A percentile compares a stretch with the other conserved stretches of the same genome.
These are phyloP conservation scores for Aspergillus carbonarius DNA, from an alignment of 2,329 filamentous ascomycete species.

Conservation along the genomic window DNA sequence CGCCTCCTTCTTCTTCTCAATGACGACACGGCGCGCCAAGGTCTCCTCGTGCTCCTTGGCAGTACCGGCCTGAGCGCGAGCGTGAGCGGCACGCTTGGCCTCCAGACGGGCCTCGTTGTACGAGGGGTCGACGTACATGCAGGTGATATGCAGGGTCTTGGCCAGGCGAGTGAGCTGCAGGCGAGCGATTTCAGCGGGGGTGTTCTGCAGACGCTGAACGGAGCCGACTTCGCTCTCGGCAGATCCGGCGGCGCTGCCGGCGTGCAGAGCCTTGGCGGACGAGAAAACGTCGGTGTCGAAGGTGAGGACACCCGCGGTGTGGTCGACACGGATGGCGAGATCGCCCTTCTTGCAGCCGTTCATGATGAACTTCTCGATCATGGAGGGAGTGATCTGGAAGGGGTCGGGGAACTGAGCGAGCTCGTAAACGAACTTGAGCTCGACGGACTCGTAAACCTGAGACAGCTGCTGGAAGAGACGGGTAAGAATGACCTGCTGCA, in stretches of 20 bases:
- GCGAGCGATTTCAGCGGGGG: conserved; percentile 94
- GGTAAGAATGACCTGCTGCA: conserved; percentile 98
- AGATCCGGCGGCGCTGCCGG: conserved; percentile 79
- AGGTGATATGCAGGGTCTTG: conserved; percentile 87
- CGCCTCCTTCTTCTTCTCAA: conserved; percentile 95
- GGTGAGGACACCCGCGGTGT: conserved; percentile 89
- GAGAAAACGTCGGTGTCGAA: conserved; percentile 99
- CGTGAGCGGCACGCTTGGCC: conserved; percentile 75
- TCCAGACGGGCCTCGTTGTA: conserved; percentile 80
- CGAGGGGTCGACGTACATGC: conserved; percentile 89
- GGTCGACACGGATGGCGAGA: conserved; percentile 91
- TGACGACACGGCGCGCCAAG: conserved; percentile 81
- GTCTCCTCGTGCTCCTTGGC: conserved; percentile 87
- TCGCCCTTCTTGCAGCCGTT: conserved; percentile 99
- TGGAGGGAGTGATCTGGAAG: conserved; percentile 85
- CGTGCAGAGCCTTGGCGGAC: conserved; percentile 86
- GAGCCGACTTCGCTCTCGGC: conserved; percentile 80
- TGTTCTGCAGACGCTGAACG: conserved; percentile 94
- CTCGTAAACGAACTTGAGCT: conserved; percentile 87
- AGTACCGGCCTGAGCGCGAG: conserved; percentile 81
- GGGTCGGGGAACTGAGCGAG: conserved; percentile 95
- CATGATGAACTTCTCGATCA: conserved; percentile 99
- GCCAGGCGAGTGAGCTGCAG: conserved; percentile 89
- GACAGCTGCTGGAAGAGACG: conserved; percentile 98
- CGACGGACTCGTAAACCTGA: conserved; percentile 97